phyloP scores from a whole-genome alignment of 2,329 filamentous ascomycete genomes.

The Trichoderma oligosporum region DNA sequence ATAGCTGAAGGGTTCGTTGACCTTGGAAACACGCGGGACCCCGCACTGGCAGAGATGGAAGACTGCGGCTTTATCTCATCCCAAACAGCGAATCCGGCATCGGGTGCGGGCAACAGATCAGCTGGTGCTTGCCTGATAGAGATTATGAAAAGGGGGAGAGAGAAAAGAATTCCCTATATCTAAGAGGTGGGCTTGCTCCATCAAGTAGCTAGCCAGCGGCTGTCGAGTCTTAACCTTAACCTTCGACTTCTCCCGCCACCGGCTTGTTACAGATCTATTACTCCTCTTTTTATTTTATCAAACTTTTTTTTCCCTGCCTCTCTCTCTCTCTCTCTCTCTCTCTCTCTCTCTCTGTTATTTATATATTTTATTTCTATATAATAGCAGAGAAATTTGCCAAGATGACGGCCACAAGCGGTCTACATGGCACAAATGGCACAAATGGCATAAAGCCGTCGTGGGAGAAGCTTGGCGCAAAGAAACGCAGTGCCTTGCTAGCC shows the following conservation, averaged over 20 bases:
- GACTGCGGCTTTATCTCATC: constrained; percentile 7
- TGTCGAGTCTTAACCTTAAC: neutral
- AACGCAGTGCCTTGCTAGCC: constrained; percentile 39
- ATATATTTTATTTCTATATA: neutral
- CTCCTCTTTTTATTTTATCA: neutral
- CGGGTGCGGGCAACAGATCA: neutral
- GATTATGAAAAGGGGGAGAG: neutral
- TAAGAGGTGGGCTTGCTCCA: neutral
- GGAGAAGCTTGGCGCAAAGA: constrained; percentile 42
- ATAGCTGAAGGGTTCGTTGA: neutral
- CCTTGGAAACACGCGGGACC: neutral
- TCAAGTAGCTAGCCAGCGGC: neutral
- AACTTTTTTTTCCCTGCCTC: no score
- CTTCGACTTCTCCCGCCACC: neutral
- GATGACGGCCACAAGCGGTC: neutral
- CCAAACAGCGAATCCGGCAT: constrained; percentile 6
- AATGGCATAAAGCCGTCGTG: constrained; percentile 29
- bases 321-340: neutral
- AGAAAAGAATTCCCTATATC: neutral
- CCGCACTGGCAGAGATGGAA: constrained; percentile 8
- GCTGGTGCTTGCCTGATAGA: neutral
- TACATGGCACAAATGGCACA: neutral
- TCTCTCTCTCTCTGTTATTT: neutral
- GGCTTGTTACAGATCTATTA: neutral
- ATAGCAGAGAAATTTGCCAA: neutral